Evolutionary conservation across 2,329 filamentous ascomycete species (phyloP), one percentile per base, ranked within the genome.

Genomic region (Hypoxylon sp.): DNA sequence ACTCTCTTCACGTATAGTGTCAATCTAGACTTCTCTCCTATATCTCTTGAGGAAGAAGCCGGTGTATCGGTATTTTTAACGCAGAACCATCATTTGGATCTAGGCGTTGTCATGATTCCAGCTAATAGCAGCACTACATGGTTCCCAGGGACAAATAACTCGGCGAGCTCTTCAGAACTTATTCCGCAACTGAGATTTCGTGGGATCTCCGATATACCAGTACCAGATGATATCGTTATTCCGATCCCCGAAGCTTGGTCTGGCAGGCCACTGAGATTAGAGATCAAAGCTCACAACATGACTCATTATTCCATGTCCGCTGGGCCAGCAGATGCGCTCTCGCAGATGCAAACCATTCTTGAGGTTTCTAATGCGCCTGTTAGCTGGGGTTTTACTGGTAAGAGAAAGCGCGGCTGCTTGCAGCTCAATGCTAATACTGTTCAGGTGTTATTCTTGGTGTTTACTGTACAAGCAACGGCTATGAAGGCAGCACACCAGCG

Each of bases 11-110:
- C 79, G 0, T 89, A 81, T 73, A 81, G 78, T 50, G 81, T 86
- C 2, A 80, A 85, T 61, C 56, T 89, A 0, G 76, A 79, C 6
- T 88, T 84, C 70, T 61, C 73, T 0, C 82, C 85, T 0, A 74
- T 74, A 0, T 65, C 65, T 0, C 50, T 74, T 0, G 81, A 82
- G 0, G 82, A 86, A 65, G 86, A 89, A 74, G 84, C 85, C 1
- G 87, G 87, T 0, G 78, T 88, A 3, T 84, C 83, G 0, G 79
- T 83, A 0, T 89, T 89, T 73, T 77, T 89, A 35, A 87, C 83
- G 0, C 82, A 88, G 73, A 82, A 84, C 68, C 83, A 88, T 65
- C 86, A 88, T 57, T 77, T 85, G 6, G 83, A 87, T 46, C 72
- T 88, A 7, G 81, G 82, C 0, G 69, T 84, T 7, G 79, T 81